These are phyloP conservation scores for Populus trichocarpa DNA, from an alignment of 441 rosid species.

Conservation along the genomic window DNA sequence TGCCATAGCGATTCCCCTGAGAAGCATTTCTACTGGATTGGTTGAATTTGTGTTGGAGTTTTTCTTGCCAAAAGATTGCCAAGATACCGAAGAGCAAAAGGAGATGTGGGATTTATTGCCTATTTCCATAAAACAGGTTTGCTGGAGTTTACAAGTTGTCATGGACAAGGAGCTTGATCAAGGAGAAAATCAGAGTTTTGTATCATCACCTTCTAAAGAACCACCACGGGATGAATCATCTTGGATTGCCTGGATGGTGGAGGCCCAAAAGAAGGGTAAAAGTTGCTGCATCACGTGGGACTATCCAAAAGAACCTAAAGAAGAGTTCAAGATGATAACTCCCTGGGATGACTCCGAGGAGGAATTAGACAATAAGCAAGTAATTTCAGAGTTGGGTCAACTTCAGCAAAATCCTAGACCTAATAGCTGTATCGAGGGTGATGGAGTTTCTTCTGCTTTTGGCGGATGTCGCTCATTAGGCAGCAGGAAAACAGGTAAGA, in stretches of 20 bases:
- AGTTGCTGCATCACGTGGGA: constrained; percentile 36
- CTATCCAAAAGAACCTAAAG: constrained; percentile 48
- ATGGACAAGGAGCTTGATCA: constrained; percentile 29
- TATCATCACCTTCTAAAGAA: constrained; percentile 32
- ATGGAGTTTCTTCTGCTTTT: constrained; percentile 14
- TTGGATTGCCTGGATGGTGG: constrained; percentile 30
- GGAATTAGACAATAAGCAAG: constrained; percentile 12
- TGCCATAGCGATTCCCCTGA: constrained; percentile 45
- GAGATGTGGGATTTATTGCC: constrained; percentile 23
- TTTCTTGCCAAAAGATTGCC: constrained; percentile 45
- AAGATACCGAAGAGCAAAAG: constrained; percentile 21
- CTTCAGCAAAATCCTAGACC: constrained; percentile 16
- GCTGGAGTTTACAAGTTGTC: constrained; percentile 28
- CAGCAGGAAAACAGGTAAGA: constrained; percentile 30
- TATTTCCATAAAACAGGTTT: constrained; percentile 24
- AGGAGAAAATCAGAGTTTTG: constrained; percentile 23
- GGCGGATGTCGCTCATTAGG: constrained; percentile 11
- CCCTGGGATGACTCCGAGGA: constrained; percentile 25
- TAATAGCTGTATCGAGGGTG: constrained; percentile 5
- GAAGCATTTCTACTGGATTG: constrained; percentile 25
- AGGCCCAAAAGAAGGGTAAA: constrained; percentile 33
- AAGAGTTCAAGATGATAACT: constrained; percentile 45
- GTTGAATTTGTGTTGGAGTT: constrained; percentile 47
- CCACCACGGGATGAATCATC: constrained; percentile 32
- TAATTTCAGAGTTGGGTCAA: constrained; percentile 14